Evolutionary conservation across 2,329 filamentous ascomycete genomes (phyloP), one percentile per base, ranked within the genome.

Genomic region (Aspergillus unguis): DNA sequence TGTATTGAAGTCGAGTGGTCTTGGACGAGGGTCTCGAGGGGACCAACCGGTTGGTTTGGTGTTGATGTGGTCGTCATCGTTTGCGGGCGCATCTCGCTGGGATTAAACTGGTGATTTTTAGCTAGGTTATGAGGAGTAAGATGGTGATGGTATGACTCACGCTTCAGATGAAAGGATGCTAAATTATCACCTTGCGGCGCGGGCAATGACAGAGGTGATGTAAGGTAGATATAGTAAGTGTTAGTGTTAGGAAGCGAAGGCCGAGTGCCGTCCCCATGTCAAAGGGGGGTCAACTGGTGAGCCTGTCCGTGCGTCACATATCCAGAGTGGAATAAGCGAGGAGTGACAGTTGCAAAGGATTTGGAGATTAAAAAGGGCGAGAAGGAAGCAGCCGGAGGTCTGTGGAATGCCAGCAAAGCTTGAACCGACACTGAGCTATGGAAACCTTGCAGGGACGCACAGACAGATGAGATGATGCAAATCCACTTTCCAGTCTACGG

Each of bases 51-150:
- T 9, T 44, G n/a, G 17, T 23, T 31, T 29, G 17, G 29, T 17
- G 6, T 43, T 50, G 17, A 17, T 17, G 17, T 1, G 44, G 47
- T 49, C 3, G 54, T 25, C 48, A 55, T 54, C 8, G 44, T 50
- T 11, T 29, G 32, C 6, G 11, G 10, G 26, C 36, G 29, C 46
- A 42, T 49, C 6, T 23, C 17, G 17, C 17, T 17, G 17, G 17
- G 17, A 17, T 17, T 17, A 17, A 17, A 17, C 17, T 17, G 17
- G 1, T 17, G 17, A 17, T 17, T 17, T 17, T 17, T 17, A 17
- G 17, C 17, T 17, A 17, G 17, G 17, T 17, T 17, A 17, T 17
- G 17, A 17, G 17, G 17, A 23, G 8, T 33, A 6, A 25, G 4
- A 4, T 9, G 10, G 9, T 11, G 25, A 10, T 23, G 35, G 9